Conservation (phyloP, 139 green algal species). For the Chlorella sp. region DNA sequence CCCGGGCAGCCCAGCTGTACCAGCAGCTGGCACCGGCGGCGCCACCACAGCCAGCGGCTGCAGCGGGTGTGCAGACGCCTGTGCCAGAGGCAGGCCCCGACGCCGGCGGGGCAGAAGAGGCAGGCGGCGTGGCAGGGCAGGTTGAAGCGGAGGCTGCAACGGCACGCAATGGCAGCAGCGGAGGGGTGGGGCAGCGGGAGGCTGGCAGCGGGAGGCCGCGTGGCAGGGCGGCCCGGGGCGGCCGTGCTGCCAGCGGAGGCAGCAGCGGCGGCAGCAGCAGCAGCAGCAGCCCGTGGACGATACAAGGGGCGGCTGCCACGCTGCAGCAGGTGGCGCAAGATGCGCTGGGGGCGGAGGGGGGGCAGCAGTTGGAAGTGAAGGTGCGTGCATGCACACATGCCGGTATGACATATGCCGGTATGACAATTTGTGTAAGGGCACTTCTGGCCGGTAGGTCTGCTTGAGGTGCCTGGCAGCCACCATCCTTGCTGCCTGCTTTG, state of each 20-base stretch:
- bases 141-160: background rate
- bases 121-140: no score
- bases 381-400: no score
- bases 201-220: no score
- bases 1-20: constrained; percentile 48
- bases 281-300: background rate
- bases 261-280: background rate
- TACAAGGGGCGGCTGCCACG: background rate
- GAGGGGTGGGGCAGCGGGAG: no score
- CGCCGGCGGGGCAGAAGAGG: no score
- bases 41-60: background rate
- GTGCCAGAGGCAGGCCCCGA: no score
- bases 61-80: no score
- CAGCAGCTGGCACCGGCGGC: constrained; percentile 17
- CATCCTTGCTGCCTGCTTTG: background rate
- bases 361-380: background rate
- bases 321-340: constrained; percentile 11
- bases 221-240: background rate
- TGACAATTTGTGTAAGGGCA: no score
- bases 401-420: no score
- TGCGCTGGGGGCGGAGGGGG: background rate
- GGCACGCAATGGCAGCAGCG: no score
- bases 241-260: background rate
- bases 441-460: background rate
- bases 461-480: background rate